Evolutionary conservation across 371 early-diverging fungal species (phyloP), one percentile per base, ranked within the genome.

Genomic region (Mortierella sp.): DNA sequence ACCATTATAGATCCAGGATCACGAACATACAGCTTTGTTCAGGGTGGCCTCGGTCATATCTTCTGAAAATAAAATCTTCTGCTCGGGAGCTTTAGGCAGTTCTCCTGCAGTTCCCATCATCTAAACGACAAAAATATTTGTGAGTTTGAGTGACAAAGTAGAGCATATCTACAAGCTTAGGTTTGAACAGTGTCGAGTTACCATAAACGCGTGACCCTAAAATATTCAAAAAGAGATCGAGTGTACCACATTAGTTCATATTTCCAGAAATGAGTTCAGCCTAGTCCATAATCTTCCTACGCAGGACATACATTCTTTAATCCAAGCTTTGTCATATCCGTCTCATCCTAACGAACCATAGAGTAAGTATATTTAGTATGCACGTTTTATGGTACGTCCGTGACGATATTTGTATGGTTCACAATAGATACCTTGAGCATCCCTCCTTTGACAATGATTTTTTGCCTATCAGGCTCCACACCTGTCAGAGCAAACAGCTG

Each of bases 61-160:
- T 84, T 98, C 98, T 49, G 96, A 76, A 72, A 98, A 98, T 61
- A 90, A 83, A 9, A 87, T 85, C 42, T 89, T 89, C 62, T 92
- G 85, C 22, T 78, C 84, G 7, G 97, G 91, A 0, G 88, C 89
- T 69, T 93, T 93, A 19, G 95, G 92, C 13, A 94, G 85, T 77
- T 96, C 97, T 49, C 95, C 96, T 0, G 91, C 95, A 10, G 98
- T 96, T 31, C 98, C 99, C 96, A 97, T 96, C 96, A 98, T 95
- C 91, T 88, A 70, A 23, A 35, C 31, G 29, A 53, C 23, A 49
- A 31, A 28, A 13, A 26, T n/a, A 54, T 42, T 35, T 32, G 31
- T 12, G 31, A n/a, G n/a, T n/a, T n/a, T n/a, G n/a, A n/a, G n/a
- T n/a, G n/a, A n/a, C n/a, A n/a, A n/a, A n/a, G n/a, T n/a, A n/a